These are phyloP conservation scores for Mrakia blollopis DNA, from an alignment of 768 basidiomycete genomes.

Conservation along the genomic window DNA sequence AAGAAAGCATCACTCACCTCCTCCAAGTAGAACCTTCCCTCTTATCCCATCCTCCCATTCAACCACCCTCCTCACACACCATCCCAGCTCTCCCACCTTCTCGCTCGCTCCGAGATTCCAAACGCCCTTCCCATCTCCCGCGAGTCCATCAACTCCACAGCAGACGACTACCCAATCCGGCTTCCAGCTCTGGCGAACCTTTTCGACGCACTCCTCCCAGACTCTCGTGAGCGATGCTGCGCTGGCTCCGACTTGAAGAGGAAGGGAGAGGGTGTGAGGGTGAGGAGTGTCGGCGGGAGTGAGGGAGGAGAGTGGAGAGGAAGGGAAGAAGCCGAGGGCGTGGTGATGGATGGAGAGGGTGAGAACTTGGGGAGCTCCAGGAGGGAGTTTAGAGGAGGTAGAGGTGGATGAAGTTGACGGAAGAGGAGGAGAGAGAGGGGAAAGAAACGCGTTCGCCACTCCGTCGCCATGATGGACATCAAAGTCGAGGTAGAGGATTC, in stretches of 20 bases:
- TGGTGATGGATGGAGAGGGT: slow-evolving; percentile 82
- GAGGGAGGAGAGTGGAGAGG: slow-evolving; percentile 46
- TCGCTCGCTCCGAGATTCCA: slow-evolving; percentile 61
- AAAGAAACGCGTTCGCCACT: slow-evolving; percentile 61
- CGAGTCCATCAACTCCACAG: slow-evolving; percentile 80
- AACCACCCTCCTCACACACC: slow-evolving; percentile 57
- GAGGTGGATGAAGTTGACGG: not conserved
- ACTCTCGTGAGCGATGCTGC: slow-evolving; percentile 57
- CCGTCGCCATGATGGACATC: slow-evolving; percentile 73
- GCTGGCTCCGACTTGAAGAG: slow-evolving; percentile 67
- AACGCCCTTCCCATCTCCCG: slow-evolving; percentile 57
- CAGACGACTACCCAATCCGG: slow-evolving; percentile 80
- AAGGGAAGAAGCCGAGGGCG: slow-evolving; percentile 77
- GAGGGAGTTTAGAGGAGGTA: slow-evolving; percentile 32
- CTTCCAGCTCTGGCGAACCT: slow-evolving; percentile 56
- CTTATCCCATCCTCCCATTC: slow-evolving; percentile 57
- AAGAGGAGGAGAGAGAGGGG: slow-evolving; percentile 45
- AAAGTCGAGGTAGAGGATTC: slow-evolving; percentile 85
- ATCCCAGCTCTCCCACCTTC: slow-evolving; percentile 56
- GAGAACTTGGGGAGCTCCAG: slow-evolving; percentile 39
- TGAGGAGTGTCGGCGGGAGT: slow-evolving; percentile 50
- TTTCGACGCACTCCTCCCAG: slow-evolving; percentile 59
- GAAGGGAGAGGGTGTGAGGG: slow-evolving; percentile 69
- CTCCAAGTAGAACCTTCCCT: slow-evolving; percentile 59
- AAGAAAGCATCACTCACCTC: slow-evolving; percentile 53